phyloP scores from a whole-genome alignment of 768 basidiomycete genomes.

The Kwoniella sp. region DNA sequence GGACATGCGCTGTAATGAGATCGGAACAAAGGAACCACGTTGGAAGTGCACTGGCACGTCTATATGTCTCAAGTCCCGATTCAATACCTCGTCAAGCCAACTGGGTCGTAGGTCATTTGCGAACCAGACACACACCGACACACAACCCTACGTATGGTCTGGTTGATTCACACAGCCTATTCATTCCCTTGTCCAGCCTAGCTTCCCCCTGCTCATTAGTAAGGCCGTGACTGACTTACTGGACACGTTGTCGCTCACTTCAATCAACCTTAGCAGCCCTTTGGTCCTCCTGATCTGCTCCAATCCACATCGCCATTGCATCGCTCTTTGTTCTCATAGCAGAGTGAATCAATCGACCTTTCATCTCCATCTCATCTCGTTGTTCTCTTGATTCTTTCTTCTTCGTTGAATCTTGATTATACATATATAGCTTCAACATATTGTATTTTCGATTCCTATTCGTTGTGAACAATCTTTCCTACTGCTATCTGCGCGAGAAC shows the following conservation, averaged over 20 bases:
- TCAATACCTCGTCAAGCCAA: neutral
- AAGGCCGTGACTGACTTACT: no score
- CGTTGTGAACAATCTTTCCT: no score
- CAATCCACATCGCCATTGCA: neutral
- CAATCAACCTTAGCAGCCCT: neutral
- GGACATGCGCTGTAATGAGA: neutral
- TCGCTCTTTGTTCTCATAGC: neutral
- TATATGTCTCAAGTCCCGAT: no score
- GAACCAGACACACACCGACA: neutral
- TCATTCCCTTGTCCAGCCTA: neutral
- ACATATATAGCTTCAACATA: neutral
- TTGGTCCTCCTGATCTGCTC: neutral
- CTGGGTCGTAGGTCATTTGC: no score
- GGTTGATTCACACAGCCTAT: neutral
- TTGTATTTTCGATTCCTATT: no score
- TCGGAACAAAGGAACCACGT: neutral
- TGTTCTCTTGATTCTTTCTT: neutral
- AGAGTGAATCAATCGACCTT: neutral
- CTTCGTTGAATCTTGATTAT: neutral
- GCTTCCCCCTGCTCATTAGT: no score
- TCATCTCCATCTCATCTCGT: neutral
- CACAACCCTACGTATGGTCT: neutral
- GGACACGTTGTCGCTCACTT: neutral
- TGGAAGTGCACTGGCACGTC: no score
- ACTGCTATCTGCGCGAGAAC: no score